Evolutionary conservation across 176 grass and related monocot genomes (phyloP).

Genomic region (Lolium multiflorum): DNA sequence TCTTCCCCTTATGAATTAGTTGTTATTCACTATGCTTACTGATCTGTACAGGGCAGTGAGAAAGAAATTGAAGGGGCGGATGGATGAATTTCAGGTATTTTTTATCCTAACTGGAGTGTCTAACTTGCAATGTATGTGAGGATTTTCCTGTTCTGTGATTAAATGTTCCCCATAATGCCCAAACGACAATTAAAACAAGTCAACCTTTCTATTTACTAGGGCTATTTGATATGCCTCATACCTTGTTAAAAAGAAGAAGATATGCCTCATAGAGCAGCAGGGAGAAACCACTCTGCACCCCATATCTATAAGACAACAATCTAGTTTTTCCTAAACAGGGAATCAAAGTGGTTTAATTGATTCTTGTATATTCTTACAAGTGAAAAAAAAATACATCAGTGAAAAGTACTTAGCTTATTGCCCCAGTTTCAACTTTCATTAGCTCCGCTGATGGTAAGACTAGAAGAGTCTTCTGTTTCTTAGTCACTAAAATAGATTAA

Average conservation of each 20-base stretch:
- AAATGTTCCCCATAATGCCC: not conserved
- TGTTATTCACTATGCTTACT: slow-evolving; percentile 21
- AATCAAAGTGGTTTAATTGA: slow-evolving; percentile 5
- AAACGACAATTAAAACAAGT: slow-evolving; percentile 10
- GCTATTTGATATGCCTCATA: slow-evolving; percentile 29
- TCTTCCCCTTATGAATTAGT: slow-evolving; percentile 3
- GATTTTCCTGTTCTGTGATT: slow-evolving; percentile 20
- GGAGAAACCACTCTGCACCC: not conserved
- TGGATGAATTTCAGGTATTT: slow-evolving; percentile 95
- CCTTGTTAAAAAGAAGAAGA: too few relatives aligned
- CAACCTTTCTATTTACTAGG: slow-evolving; percentile 3
- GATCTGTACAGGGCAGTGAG: slow-evolving; percentile 71
- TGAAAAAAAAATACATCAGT: not conserved
- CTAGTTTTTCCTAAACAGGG: not conserved
- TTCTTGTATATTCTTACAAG: not conserved
- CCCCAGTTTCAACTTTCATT: not conserved
- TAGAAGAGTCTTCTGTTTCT: slow-evolving; percentile 19
- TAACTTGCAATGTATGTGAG: slow-evolving; percentile 31
- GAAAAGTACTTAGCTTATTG: not conserved
- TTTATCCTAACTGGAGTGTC: slow-evolving; percentile 17
- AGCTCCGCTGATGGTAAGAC: not conserved
- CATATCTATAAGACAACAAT: not conserved
- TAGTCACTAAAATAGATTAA: not conserved
- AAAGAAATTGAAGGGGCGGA: slow-evolving; percentile 91
- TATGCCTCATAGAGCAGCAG: slow-evolving; percentile 33